Conservation (phyloP, 108 stramenopile species). For the Skeletonema potamos region DNA sequence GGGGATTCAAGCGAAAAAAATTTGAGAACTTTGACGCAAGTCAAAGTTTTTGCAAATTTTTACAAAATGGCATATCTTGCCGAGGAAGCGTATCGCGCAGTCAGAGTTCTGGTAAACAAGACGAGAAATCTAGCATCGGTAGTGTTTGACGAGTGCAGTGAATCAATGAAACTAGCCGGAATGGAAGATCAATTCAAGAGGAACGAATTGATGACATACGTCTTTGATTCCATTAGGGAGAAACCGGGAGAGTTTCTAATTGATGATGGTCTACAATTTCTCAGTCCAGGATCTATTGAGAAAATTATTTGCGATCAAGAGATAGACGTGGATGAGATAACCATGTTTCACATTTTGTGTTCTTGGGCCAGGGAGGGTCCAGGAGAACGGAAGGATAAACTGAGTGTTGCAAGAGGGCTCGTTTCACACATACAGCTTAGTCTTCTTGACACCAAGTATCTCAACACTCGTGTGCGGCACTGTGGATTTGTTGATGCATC, state of each 20-base stretch:
- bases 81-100: conserved; percentile 8
- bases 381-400: not conserved
- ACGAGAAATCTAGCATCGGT: not conserved
- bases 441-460: not conserved
- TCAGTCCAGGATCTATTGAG: not conserved
- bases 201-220: not conserved
- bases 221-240: conserved; percentile 2
- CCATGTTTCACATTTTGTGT: conserved; percentile 8
- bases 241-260: conserved; percentile 1
- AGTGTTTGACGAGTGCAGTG: conserved; percentile 20
- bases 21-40: conserved; percentile 14
- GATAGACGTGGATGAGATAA: conserved; percentile 9
- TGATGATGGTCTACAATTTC: not conserved
- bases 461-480: not conserved
- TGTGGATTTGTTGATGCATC: conserved; percentile 7
- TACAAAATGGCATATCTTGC: conserved; percentile 7
- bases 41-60: conserved; percentile 5
- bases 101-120: conserved; percentile 20
- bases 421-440: conserved; percentile 1
- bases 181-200: not conserved
- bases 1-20: conserved; percentile 1
- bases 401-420: conserved; percentile 1
- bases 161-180: conserved; percentile 3
- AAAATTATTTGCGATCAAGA: conserved; percentile 5
- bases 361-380: not conserved